Conservation (phyloP, 2,329 filamentous ascomycete species). For the Mariannaea sp. region DNA sequence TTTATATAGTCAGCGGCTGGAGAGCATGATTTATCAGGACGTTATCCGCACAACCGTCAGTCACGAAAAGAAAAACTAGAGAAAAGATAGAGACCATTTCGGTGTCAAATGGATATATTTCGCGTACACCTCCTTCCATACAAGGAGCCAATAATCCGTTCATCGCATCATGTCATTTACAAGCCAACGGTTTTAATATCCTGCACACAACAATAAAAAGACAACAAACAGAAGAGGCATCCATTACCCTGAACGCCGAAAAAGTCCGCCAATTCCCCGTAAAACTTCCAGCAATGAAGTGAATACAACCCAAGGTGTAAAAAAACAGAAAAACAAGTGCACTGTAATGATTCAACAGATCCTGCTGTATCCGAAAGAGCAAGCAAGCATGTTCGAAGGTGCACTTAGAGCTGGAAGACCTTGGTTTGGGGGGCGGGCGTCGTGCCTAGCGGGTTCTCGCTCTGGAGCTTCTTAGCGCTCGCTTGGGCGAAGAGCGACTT, state of each 20-base stretch:
- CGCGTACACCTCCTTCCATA: slow-evolving; percentile 26
- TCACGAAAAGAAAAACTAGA: slow-evolving; percentile 15
- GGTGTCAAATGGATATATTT: slow-evolving; percentile 31
- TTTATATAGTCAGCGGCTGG: slow-evolving; percentile 69
- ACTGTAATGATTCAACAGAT: slow-evolving; percentile 18
- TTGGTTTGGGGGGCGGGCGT: slow-evolving; percentile 43
- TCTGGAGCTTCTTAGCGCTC: slow-evolving; percentile 64
- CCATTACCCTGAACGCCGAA: slow-evolving; percentile 28
- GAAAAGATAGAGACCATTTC: slow-evolving; percentile 6
- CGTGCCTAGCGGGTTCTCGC: slow-evolving; percentile 50
- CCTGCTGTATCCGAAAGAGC: slow-evolving; percentile 23
- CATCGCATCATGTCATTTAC: slow-evolving; percentile 40
- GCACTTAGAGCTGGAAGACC: slow-evolving; percentile 29
- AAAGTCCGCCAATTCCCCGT: slow-evolving; percentile 26
- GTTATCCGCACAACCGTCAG: not conserved
- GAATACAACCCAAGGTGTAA: slow-evolving; percentile 22
- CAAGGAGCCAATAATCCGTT: slow-evolving; percentile 31
- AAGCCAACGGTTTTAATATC: slow-evolving; percentile 31
- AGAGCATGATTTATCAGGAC: slow-evolving; percentile 48
- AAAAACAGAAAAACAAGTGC: too few relatives aligned
- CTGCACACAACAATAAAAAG: slow-evolving; percentile 26
- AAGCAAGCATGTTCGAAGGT: slow-evolving; percentile 5
- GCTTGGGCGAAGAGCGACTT: slow-evolving; percentile 71
- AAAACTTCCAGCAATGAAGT: slow-evolving; percentile 27
- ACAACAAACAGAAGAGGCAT: too few relatives aligned